Evolutionary conservation across 805 yeast species (phyloP), one percentile per base, ranked within the genome.

Genomic region (Pichia rugopelliculosa): DNA sequence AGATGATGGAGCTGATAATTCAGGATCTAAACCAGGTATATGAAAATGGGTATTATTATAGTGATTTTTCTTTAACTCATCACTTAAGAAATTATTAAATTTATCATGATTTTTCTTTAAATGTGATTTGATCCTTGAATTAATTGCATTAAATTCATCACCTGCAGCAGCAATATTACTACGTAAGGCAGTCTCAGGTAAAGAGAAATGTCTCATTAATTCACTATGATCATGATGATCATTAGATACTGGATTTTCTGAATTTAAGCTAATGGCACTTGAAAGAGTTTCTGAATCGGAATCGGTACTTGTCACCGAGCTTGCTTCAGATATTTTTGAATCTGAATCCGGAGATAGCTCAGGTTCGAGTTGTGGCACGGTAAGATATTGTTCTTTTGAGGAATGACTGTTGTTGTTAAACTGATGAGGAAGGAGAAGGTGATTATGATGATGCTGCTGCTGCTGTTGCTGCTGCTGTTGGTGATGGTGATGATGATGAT

Each of bases 111-210:
- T 36, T 6, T 36, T n/a, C 7, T 26, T 27, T 2, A 47, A 43
- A 9, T 37, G 40, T 3, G 50, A 47, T 21, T 36, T 17, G 3
- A 47, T 40, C 23, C 44, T 47, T 1, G 44, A 43, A 26, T 47
- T 36, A 7, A 51, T 40, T 10, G 40, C 3, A 18, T 27, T 42
- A 22, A 51, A 44, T 41, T 47, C 52, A 38, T 50, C 52, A 12
- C 26, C 33, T 15, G n/a, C 8, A 12, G 46, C 6, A 9, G 37
- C 21, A 9, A n/a, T 17, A 22, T 34, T 22, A 15, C 24, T n/a
- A 27, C 5, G 33, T 26, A 24, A 38, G 5, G 42, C 27, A 11
- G 39, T 22, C n/a, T 27, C 36, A 27, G 48, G 45, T 27, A n/a
- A 24, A 11, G 44, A 40, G 11, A 17, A 44, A 34, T 30, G 42